Evolutionary conservation across 164 flowering plant genomes (phyloP), one percentile per base, ranked within the genome.

Genomic region (Stephania cephalantha): DNA sequence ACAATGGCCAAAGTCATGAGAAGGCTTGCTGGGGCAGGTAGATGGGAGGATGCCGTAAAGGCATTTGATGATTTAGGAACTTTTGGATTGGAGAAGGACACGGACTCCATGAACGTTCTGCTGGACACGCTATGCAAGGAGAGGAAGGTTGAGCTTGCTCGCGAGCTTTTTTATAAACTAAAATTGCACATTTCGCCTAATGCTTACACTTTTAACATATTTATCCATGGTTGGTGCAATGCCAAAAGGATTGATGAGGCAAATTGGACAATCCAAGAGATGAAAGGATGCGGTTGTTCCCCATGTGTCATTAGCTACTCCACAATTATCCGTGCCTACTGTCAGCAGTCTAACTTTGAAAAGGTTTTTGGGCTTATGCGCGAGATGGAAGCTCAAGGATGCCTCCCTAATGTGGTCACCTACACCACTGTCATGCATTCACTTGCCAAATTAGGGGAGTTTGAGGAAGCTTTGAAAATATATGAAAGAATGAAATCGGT

Each of bases 81-180:
- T 53, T 87, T 80, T 71, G 91, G 95, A 6, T 79, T 92, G 81
- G 83, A 87, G 79, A 90, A 89, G 84, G 84, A 88, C 76, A 87
- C 90, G 0, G 93, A 91, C 50, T 79, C 95, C 6, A 88, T 93
- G 98, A 93, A 91, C 73, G 52, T 93, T 72, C 82, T 93, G 82
- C 91, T 93, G 63, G 95, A 88, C 77, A 87, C 95, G 29, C 96
- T 91, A 72, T 90, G 94, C 86, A 91, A 91, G 77, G 96, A 87
- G 82, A 75, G 65, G 50, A 87, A 75, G 73, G 98, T 91, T 25
- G 87, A 86, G 78, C 86, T 83, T 78, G 97, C 98, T 2, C 93
- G 92, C 11, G 80, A 73, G 15, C 63, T 91, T 17, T 91, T 91
- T 85, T 78, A 72, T 88, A 77, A 85, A 77, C 85, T 93, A 20